Evolutionary conservation across 495 filamentous ascomycete species (phyloP), one percentile per base, ranked within the genome.

Genomic region (Penicillium coffeae): DNA sequence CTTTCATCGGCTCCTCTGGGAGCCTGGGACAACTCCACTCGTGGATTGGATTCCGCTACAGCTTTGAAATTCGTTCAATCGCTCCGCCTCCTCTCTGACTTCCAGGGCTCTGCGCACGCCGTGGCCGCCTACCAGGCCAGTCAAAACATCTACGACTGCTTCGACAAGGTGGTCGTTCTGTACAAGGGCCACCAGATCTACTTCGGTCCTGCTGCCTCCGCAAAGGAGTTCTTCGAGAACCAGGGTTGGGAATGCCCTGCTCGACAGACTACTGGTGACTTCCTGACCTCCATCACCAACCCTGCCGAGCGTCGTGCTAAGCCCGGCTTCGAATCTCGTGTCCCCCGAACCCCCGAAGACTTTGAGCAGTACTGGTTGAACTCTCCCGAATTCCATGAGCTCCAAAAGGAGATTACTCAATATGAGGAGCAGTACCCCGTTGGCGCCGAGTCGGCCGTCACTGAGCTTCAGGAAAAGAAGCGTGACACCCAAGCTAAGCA

Each of bases 121-220:
- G 88, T 91, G 21, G 88, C 87, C 1, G 77, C 90, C 10, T 95
- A 92, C 58, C 89, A 95, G 64, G 89, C 89, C 0, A 86, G 82
- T 12, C 88, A 95, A 60, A 86, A 81, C 51, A 94, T 95, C 49
- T 95, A 93, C 64, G 65, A 74, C 48, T 56, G 66, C 12, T 85
- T 85, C 47, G 80, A 85, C 56, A 84, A 85, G 56, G 76, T 77
- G 13, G 61, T 74, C 13, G 76, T 88, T 0, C 58, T 88, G 0
- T 86, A 86, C 51, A 75, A 82, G 51, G 84, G 84, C 2, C 68
- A 77, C 0, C 71, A 87, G 53, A 83, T 87, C 13, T 88, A 78
- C 60, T 87, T 82, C 42, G 85, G 86, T 0, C 77, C 76, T 0
- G 75, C 74, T 9, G 64, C 70, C 12, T 55, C 72, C 15, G 85